phyloP scores from a whole-genome alignment of 805 yeast genomes.

The Schizosaccharomyces japonicus region DNA sequence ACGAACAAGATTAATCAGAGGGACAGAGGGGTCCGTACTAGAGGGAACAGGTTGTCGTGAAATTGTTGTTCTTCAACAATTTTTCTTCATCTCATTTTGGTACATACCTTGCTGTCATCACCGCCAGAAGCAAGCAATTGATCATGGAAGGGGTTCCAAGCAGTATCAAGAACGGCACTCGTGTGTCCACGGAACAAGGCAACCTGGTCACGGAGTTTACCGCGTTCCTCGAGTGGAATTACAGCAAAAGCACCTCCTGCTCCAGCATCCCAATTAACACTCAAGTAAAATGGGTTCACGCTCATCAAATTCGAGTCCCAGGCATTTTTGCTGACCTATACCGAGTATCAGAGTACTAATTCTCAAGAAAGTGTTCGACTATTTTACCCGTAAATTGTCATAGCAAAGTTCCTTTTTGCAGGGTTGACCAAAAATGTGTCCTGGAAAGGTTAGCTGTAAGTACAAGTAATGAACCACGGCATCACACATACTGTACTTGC shows the following conservation, averaged over 20 bases:
- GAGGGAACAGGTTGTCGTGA: not conserved
- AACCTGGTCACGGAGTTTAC: slow-evolving; percentile 80
- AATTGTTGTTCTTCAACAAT: not conserved
- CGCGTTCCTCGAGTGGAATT: slow-evolving; percentile 62
- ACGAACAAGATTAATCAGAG: too few relatives aligned
- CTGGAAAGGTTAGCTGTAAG: not conserved
- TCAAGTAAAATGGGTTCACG: slow-evolving; percentile 61
- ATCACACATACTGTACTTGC: slow-evolving; percentile 47
- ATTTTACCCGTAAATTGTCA: slow-evolving; percentile 31
- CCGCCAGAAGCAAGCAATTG: slow-evolving; percentile 54
- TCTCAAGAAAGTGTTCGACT: slow-evolving; percentile 5
- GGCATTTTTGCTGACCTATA: slow-evolving; percentile 65
- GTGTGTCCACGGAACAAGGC: slow-evolving; percentile 90
- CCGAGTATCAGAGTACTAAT: not conserved
- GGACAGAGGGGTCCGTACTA: too few relatives aligned
- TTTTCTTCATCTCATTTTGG: slow-evolving; percentile 14
- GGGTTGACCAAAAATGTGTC: slow-evolving; percentile 81
- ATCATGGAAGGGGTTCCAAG: slow-evolving; percentile 76
- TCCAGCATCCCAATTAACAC: slow-evolving; percentile 80
- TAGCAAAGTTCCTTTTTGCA: slow-evolving; percentile 45
- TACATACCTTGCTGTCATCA: slow-evolving; percentile 38
- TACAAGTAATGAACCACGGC: not conserved
- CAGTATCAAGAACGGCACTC: slow-evolving; percentile 86
- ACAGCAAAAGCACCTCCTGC: slow-evolving; percentile 98
- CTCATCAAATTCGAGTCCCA: slow-evolving; percentile 86